Evolutionary conservation across 306 rosid genomes (phyloP).

Genomic region (Malus asiatica): DNA sequence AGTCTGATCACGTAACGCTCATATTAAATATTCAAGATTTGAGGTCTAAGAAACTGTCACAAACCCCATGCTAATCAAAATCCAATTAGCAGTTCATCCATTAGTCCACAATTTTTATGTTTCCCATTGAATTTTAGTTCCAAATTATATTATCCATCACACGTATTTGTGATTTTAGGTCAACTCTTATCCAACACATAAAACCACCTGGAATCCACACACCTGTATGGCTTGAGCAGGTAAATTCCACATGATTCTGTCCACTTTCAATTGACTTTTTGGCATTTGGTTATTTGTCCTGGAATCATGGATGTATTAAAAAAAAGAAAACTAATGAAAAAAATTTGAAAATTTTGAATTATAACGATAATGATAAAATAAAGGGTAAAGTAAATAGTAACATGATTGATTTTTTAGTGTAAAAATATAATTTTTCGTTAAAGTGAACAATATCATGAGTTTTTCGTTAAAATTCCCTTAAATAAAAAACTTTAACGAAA

Average conservation of each 20-base stretch:
- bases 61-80: background rate
- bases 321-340: too few species aligned
- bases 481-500: too few species aligned
- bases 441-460: too few species aligned
- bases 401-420: too few species aligned
- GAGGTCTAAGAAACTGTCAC: background rate
- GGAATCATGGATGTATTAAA: too few species aligned
- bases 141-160: background rate
- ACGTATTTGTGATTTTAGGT: background rate
- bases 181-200: background rate
- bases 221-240: background rate
- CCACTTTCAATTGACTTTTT: background rate
- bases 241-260: background rate
- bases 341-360: too few species aligned
- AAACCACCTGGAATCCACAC: too few species aligned
- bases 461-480: too few species aligned
- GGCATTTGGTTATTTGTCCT: background rate
- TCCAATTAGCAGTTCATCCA: background rate
- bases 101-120: background rate
- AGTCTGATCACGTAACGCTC: background rate
- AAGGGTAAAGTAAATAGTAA: too few species aligned
- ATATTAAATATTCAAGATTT: too few species aligned
- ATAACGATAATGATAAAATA: too few species aligned
- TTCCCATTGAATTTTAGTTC: background rate
- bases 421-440: too few species aligned